Evolutionary conservation across 352 stramenopile species (phyloP), one percentile per base, ranked within the genome.

Genomic region (Globisporangium camurandrum): DNA sequence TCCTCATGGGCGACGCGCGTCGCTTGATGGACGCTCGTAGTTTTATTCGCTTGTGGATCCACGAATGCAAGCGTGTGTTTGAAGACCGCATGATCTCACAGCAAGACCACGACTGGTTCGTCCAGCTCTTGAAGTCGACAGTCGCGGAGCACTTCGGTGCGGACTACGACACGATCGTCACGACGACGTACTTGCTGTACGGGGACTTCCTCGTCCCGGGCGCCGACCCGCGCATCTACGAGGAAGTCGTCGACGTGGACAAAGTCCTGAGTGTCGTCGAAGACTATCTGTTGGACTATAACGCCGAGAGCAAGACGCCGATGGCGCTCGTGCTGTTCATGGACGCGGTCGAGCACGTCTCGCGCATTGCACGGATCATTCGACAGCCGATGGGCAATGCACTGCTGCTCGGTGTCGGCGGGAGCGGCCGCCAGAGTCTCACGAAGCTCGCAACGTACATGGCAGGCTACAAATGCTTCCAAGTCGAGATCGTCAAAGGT

Each of bases 401-500:
- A 1, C 56, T 98, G 0, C 66, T 98, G 36, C 66, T 98, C 4
- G 93, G 93, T 8, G 90, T 98, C 2, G 93, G 93, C 24, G 93
- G 93, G 6, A 96, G 83, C 56, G 93, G 93, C 6, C 80, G 93
- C 5, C 93, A 98, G 57, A 95, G 76, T 56, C 64, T 98, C 12
- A 97, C 90, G 0, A 89, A 94, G 22, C 69, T 98, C 1, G 88
- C 93, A 10, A 88, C 86, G 0, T 97, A 95, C 47, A 97, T 98
- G 77, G 87, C 88, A 3, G 87, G 87, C 0, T 98, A 96, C 64
- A 83, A 91, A 28, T 84, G 94, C 14, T 97, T 95, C 40, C 91
- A 97, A 59, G 86, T 97, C n/a, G 93, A 98, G 59, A 97, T 98
- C 52, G 71, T 91, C 4, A 98, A 98, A 51, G 88, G 86, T 7